Conservation (phyloP, 1,139 yeast genomes). For the Candida neerlandica region DNA sequence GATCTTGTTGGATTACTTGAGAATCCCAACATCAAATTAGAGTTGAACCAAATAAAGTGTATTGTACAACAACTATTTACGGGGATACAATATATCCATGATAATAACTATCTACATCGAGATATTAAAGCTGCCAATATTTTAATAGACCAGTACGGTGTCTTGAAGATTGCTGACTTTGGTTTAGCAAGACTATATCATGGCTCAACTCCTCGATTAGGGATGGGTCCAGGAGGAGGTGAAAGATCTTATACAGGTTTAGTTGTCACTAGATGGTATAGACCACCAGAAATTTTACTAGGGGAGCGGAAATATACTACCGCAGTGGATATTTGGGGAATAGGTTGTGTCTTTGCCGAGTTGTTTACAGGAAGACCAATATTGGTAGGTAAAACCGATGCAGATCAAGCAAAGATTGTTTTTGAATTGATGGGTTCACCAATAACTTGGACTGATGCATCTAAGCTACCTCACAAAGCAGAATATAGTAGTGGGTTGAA, state of each 20-base stretch:
- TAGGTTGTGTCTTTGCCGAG: conserved; percentile 96
- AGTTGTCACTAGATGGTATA: conserved; percentile 96
- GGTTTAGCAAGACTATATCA: conserved; percentile 85
- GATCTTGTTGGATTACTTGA: conserved; percentile 92
- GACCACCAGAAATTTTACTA: conserved; percentile 89
- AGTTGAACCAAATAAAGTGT: conserved; percentile 76
- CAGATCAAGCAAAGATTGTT: conserved; percentile 86
- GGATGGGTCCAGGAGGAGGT: conserved; percentile 72
- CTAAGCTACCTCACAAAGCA: conserved; percentile 59
- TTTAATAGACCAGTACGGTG: conserved; percentile 73
- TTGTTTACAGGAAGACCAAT: conserved; percentile 81
- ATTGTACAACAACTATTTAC: conserved; percentile 74
- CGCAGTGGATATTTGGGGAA: conserved; percentile 96
- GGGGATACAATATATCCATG: conserved; percentile 85
- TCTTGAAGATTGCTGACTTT: conserved; percentile 86
- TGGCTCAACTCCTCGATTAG: conserved; percentile 65
- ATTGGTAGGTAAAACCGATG: conserved; percentile 79
- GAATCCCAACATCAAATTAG: conserved; percentile 69
- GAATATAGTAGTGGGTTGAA: conserved; percentile 46
- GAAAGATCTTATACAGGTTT: conserved; percentile 78
- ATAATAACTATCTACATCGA: conserved; percentile 71
- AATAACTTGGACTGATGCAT: conserved; percentile 66
- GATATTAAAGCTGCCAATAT: conserved; percentile 96
- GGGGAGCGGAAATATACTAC: conserved; percentile 89
- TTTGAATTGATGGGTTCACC: conserved; percentile 87